Percentiles rank a stretch among this genome's conserved stretches.
phyloP scores from a whole-genome alignment of 208 protist species.

The Trypanosoma scelopori region DNA sequence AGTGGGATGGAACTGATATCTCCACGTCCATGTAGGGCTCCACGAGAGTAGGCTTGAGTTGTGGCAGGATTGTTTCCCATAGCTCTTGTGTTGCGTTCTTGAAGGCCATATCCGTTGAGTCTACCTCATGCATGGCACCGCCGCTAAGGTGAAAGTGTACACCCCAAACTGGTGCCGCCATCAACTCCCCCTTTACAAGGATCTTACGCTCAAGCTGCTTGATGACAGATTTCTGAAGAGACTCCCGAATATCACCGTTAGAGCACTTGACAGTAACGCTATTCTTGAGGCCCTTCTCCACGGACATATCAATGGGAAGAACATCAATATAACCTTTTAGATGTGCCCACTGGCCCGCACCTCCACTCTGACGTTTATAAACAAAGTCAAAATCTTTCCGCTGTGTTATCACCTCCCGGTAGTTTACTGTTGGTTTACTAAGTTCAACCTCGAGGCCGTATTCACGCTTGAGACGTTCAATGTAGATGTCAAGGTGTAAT shows the following conservation, averaged over 20 bases:
- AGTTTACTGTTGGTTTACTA: slow-evolving; percentile 97
- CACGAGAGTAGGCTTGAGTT: slow-evolving; percentile 92
- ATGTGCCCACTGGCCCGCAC: slow-evolving; percentile 97
- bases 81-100: slow-evolving; percentile 93
- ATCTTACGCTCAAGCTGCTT: slow-evolving; percentile 92
- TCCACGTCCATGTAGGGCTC: slow-evolving; percentile 98
- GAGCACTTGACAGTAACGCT: slow-evolving; percentile 85
- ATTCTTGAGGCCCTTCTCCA: slow-evolving; percentile 89
- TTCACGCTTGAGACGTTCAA: slow-evolving; percentile 95
- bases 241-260: slow-evolving; percentile 95
- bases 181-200: slow-evolving; percentile 93
- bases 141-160: slow-evolving; percentile 96
- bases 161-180: slow-evolving; percentile 94
- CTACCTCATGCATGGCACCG: slow-evolving; percentile 97
- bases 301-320: slow-evolving; percentile 88
- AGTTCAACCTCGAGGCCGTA: slow-evolving; percentile 89
- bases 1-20: slow-evolving; percentile 83
- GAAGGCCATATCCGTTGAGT: slow-evolving; percentile 99
- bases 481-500: slow-evolving; percentile 97
- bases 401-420: slow-evolving; percentile 92
- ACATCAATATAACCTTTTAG: slow-evolving; percentile 94
- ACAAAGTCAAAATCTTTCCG: slow-evolving; percentile 95
- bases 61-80: slow-evolving; percentile 92
- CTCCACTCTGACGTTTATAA: slow-evolving; percentile 99
- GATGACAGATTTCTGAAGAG: slow-evolving; percentile 90